These are phyloP conservation scores for Auricularia sp. DNA, from an alignment of 768 basidiomycete species.

Conservation along the genomic window DNA sequence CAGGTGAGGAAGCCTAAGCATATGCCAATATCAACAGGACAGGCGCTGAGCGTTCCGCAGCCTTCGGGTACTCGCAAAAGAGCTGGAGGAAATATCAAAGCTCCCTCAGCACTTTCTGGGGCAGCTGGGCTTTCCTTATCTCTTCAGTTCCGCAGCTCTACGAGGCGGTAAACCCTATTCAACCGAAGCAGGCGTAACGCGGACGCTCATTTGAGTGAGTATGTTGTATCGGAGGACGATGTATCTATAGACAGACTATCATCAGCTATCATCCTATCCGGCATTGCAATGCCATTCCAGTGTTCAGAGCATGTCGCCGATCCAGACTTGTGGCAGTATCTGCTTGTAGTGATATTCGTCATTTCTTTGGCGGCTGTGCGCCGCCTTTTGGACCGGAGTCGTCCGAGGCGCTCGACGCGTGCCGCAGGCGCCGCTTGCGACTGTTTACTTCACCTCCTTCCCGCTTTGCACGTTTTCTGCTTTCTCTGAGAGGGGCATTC, in stretches of 20 bases:
- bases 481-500: not conserved
- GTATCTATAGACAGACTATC: too few species aligned
- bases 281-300: too few species aligned
- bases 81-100: constrained; percentile 36
- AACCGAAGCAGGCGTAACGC: not conserved
- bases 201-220: too few species aligned
- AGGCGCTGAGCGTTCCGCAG: constrained; percentile 17
- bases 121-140: constrained; percentile 13
- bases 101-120: constrained; percentile 47
- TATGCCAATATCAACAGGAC: not conserved
- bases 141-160: not conserved
- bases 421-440: not conserved
- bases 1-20: not conserved
- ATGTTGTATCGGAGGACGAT: too few species aligned
- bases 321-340: too few species aligned
- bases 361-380: not conserved
- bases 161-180: not conserved
- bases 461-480: not conserved
- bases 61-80: constrained; percentile 37
- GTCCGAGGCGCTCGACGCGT: not conserved
- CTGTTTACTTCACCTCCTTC: not conserved
- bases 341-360: not conserved
- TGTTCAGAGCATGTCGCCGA: too few species aligned
- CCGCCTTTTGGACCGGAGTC: not conserved
- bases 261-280: too few species aligned